Conservation (phyloP, 1,284 basidiomycete genomes). For the Trichosporon faecale region DNA sequence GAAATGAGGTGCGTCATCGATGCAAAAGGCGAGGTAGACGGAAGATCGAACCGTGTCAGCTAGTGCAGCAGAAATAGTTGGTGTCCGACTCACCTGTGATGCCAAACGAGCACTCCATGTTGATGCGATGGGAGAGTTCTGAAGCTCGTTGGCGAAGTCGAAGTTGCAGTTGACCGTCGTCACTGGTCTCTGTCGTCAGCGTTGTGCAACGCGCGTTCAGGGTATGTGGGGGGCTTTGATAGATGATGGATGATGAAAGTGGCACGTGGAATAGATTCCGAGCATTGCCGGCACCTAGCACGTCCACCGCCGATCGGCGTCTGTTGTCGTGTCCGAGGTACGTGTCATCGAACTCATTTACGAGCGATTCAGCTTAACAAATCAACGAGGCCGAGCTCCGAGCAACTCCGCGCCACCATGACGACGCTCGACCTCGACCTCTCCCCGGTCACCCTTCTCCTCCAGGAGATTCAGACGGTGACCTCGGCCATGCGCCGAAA, state of each 20-base stretch:
- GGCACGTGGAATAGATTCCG: conserved; percentile 1
- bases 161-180: neutral
- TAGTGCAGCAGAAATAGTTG: neutral
- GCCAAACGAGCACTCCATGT: conserved; percentile 56
- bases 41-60: conserved; percentile 6
- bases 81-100: conserved; percentile 45
- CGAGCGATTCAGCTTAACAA: neutral
- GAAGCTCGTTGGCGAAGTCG: neutral
- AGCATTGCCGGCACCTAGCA: neutral
- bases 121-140: conserved; percentile 12
- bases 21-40: neutral
- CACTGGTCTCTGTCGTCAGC: conserved; percentile 3
- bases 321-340: conserved; percentile 7
- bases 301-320: conserved; percentile 7
- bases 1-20: conserved; percentile 49
- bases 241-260: neutral
- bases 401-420: neutral
- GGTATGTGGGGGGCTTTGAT: conserved; percentile 7
- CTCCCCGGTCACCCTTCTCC: conserved; percentile 45
- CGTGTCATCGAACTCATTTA: conserved; percentile 4
- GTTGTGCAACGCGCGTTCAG: conserved; percentile 11
- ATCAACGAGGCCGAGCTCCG: conserved; percentile 6
- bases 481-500: conserved; percentile 97
- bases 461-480: conserved; percentile 78
- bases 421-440: conserved; percentile 34